Evolutionary conservation across 2,329 filamentous ascomycete species (phyloP), one percentile per base, ranked within the genome.

Genomic region (Keithomyces neogunnii): DNA sequence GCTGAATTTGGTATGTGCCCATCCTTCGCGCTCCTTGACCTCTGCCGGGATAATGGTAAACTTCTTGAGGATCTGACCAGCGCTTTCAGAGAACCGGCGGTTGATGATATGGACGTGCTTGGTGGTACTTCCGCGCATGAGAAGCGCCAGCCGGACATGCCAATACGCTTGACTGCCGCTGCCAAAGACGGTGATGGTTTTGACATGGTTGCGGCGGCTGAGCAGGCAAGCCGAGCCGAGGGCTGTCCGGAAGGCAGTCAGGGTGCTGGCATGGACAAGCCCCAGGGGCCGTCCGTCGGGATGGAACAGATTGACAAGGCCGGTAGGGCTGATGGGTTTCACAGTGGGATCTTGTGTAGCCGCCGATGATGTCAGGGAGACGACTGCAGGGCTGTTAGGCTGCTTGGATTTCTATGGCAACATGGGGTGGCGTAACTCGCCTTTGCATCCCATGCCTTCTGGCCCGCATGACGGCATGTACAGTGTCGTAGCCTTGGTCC

Each of bases 161-260:
- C 91, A 97, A 72, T 92, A 95, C 10, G 92, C 92, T 71, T 96
- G 91, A 59, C 86, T 83, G 45, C 92, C 92, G 35, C 86, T 85
- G 29, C 92, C 92, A 65, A 96, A 97, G 49, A 95, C 85, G 11
- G 86, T 84, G 9, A 96, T 64, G 11, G 84, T 88, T 63, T 85
- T 84, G 42, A 95, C 85, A 31, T 78, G 78, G 51, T 78, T 73
- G 51, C 92, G 87, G 38, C 77, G 78, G 26, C 69, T 67, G 35
- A 89, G 73, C 0, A 89, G 74, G 30, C 84, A 82, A 50, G 85
- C 80, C 3, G 85, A 86, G 1, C 82, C 82, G 9, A 92, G 73
- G 0, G 88, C 86, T 0, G 89, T 93, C 54, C 89, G 82, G 67
- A 92, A 93, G 3, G 86, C 88, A 0, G 89, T 93, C 33, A 92